Evolutionary conservation across 192 early-diverging fungal genomes (phyloP), one percentile per base, ranked within the genome.

Genomic region (Coemansia sp.): DNA sequence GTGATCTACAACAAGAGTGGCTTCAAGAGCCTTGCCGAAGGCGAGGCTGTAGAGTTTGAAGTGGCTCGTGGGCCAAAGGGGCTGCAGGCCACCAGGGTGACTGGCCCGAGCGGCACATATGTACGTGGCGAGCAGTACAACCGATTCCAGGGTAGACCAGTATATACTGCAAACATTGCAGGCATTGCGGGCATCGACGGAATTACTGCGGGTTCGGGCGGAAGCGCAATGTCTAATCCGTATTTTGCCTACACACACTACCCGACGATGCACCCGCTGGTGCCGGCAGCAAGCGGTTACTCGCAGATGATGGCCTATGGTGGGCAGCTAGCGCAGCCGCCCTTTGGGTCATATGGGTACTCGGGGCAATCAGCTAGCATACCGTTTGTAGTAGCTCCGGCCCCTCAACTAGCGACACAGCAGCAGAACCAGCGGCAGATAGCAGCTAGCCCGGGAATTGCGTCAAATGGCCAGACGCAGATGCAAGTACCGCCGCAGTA

Each of bases 71-170:
- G 93, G 6, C 80, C 86, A 30, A 94, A 94, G 66, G 93, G 92
- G 0, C 69, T 87, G 57, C 90, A 91, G 63, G 93, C 93, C 2
- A 83, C 90, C 10, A 83, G 89, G 38, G 91, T 93, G 9, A 84
- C 90, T 17, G 91, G 91, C 8, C 90, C 89, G 1, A 64, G 78
- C 55, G 88, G 90, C 42, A 55, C 56, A 3, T 72, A 74, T 60
- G 93, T 94, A 42, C 81, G 81, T n/a, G 93, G 93, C 12, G 91
- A 94, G 67, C 87, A 83, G 5, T 84, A 81, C 44, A 65, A 69
- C 4, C 75, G 77, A 17, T 61, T 75, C 22, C 61, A 59, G 24
- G 49, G 10, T 14, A 17, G 24, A 30, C 27, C 27, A 7, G 27
- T 7, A 7, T 30, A 30, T 7, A 2, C 27, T 2, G 27, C 27